Base-by-base conservation (phyloP, 306 rosid genomes). In the Cucurbita maxima region DNA sequence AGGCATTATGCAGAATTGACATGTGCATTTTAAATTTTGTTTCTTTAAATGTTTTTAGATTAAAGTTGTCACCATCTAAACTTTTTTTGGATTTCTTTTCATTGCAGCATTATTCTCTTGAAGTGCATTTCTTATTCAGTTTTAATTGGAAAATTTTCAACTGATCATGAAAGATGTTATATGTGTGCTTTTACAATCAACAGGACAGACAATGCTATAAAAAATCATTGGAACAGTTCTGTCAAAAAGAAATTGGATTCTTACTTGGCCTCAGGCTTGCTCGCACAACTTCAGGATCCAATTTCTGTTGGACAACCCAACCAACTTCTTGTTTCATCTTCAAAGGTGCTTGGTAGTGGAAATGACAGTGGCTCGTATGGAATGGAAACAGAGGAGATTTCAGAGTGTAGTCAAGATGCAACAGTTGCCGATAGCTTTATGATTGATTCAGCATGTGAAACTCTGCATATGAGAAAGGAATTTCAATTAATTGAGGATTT, bases 171-270 rank as follows among this genome's bases (percentile, higher is more conserved):
- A 48, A 50, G 15, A 50, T 70, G 22, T 50, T 34, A 8, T 68
- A 34, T 51, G 15, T 50, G 59, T 50, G 59, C 59, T 50, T 70
- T 34, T 48, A 51, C 34, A 51, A 25, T 51, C 55, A 78, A 89
- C 97, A 95, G 99, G 93, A 88, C 99, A 77, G 99, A 95, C 89
- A 95, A 95, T 84, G 83, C 99, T 59, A 95, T 95, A 84, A 95
- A 95, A 85, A 95, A 95, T 73, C 99, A 95, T 76, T 95, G 99
- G 99, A 91, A 95, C 83, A 95, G 99, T 82, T 95, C 99, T 78
- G 97, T 95, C 6, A 95, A 88, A 81, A 95, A 95, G 85, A 95
- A 95, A 85, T 80, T 95, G 86, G 99, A 95, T 81, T 95, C 97
- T 73, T 95, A 95, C 89, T 82, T 91, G 84, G 90, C 88, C 36